Percentiles rank a stretch among this genome's conserved stretches.
phyloP scores from a whole-genome alignment of 1,284 basidiomycete species.

The Cryptococcus sp. region DNA sequence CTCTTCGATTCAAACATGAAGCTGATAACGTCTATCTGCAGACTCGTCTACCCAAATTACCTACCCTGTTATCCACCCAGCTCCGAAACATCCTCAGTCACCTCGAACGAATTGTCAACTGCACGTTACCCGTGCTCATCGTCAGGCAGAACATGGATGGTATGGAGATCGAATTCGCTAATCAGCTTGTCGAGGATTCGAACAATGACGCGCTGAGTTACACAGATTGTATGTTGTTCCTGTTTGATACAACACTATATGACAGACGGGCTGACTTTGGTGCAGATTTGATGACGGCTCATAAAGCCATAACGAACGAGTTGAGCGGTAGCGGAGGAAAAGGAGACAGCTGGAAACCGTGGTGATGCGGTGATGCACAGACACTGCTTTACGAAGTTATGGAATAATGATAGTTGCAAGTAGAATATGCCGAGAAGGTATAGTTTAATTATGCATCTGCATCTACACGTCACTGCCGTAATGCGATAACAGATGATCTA shows the following conservation, averaged over 20 bases:
- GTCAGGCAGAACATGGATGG: conserved; percentile 93
- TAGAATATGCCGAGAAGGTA: neutral
- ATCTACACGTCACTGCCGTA: too few relatives aligned
- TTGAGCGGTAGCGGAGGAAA: conserved; percentile 44
- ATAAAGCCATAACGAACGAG: conserved; percentile 53
- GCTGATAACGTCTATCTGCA: conserved; percentile 38
- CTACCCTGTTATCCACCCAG: conserved; percentile 78
- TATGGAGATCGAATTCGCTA: conserved; percentile 91
- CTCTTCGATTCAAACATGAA: neutral
- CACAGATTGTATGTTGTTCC: conserved; percentile 68
- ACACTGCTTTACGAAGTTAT: neutral
- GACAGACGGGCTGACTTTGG: neutral
- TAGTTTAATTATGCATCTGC: too few relatives aligned
- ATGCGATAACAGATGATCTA: neutral
- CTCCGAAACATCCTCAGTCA: conserved; percentile 78
- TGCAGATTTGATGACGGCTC: conserved; percentile 50
- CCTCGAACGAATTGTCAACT: conserved; percentile 67
- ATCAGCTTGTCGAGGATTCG: conserved; percentile 94
- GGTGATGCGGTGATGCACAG: conserved; percentile 17
- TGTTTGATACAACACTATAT: too few relatives aligned
- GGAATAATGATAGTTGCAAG: neutral
- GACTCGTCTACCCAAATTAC: conserved; percentile 71
- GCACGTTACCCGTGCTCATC: conserved; percentile 68
- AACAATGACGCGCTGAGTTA: conserved; percentile 94
- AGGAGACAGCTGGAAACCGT: conserved; percentile 50